phyloP scores from a whole-genome alignment of 1,284 basidiomycete genomes.

The Pholiota adiposa region DNA sequence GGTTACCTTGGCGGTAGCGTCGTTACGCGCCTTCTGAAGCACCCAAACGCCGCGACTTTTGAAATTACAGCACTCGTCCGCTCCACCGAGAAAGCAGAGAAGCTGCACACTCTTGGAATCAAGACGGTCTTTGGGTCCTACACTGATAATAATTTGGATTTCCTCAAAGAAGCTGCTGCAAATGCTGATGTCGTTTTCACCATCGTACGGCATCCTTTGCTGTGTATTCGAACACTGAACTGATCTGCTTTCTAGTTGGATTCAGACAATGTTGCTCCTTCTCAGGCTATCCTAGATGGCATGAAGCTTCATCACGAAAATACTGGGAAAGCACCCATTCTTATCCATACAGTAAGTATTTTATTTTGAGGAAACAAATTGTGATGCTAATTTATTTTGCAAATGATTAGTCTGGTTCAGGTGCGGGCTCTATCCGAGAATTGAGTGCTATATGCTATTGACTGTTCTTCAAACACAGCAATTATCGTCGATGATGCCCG shows the following conservation, averaged over 20 bases:
- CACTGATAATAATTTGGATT: conserved; percentile 33
- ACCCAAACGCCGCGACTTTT: conserved; percentile 37
- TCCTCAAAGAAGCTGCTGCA: conserved; percentile 29
- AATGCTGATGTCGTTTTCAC: conserved; percentile 39
- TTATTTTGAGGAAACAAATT: neutral
- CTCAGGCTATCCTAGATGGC: conserved; percentile 46
- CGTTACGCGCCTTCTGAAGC: conserved; percentile 41
- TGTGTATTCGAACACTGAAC: neutral
- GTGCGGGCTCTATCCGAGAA: conserved; percentile 16
- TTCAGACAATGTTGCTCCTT: conserved; percentile 42
- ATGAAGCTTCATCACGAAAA: conserved; percentile 44
- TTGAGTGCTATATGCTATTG: conserved; percentile 31
- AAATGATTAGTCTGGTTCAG: conserved; percentile 27
- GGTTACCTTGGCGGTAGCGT: conserved; percentile 49
- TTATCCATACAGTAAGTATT: conserved; percentile 55
- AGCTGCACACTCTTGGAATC: conserved; percentile 39
- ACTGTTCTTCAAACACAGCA: conserved; percentile 32
- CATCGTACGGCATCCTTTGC: conserved; percentile 23
- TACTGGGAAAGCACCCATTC: conserved; percentile 45
- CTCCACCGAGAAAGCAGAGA: conserved; percentile 42
- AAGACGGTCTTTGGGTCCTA: conserved; percentile 43
- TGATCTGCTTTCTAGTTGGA: conserved; percentile 39
- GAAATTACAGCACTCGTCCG: conserved; percentile 46
- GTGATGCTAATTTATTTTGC: neutral
- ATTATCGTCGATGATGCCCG: conserved; percentile 42